Conservation (phyloP, 805 yeast genomes). For the Saccharomyces jurei region DNA sequence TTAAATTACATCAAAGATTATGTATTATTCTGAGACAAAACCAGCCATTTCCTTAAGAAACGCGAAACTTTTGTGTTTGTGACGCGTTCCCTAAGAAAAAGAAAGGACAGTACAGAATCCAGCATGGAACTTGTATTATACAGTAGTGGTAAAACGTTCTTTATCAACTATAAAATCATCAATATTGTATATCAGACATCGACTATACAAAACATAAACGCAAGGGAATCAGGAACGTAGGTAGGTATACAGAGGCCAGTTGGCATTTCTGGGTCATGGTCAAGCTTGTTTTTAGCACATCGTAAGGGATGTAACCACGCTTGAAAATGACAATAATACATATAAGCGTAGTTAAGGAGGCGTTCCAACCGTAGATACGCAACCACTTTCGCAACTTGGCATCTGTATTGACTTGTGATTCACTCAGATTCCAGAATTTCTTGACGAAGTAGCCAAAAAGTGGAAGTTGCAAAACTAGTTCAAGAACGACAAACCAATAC, state of each 20-base stretch:
- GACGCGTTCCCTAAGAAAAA: neutral
- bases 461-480: slow-evolving; percentile 72
- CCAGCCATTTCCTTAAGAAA: neutral
- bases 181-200: neutral
- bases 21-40: neutral
- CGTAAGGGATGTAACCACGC: slow-evolving; percentile 21
- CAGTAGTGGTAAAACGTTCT: neutral
- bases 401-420: slow-evolving; percentile 4
- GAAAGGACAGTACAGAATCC: neutral
- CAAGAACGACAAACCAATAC: slow-evolving; percentile 59
- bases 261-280: slow-evolving; percentile 17
- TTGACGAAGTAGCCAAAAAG: slow-evolving; percentile 43
- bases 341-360: slow-evolving; percentile 66
- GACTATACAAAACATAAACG: slow-evolving; percentile 12
- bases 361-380: slow-evolving; percentile 72
- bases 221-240: slow-evolving; percentile 27
- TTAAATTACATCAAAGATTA: neutral
- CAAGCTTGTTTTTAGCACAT: slow-evolving; percentile 4
- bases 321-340: slow-evolving; percentile 50
- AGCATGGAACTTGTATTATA: neutral
- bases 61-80: neutral
- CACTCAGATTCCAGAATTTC: slow-evolving; percentile 1
- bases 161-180: neutral
- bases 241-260: slow-evolving; percentile 23
- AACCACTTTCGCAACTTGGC: slow-evolving; percentile 28